Base-by-base conservation (phyloP, 2,329 filamentous ascomycete genomes). In the Aspergillus neoniger region DNA sequence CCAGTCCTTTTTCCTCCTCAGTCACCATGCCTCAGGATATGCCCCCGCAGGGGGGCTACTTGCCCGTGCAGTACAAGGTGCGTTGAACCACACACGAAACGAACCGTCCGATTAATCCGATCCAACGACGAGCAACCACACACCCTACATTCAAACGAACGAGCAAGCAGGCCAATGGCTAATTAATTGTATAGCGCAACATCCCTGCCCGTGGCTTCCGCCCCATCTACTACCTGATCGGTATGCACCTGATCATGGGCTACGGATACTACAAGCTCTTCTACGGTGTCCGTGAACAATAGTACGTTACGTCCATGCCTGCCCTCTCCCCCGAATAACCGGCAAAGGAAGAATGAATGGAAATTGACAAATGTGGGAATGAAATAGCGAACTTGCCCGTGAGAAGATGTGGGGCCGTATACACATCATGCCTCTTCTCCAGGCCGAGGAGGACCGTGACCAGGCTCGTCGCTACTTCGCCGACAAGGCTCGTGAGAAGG, bases 371-470 rank as follows among this genome's bases (percentile, higher is more conserved):
- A 36, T 2, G 12, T 10, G 32, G 32, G 5, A 36, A 36, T 25
- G 12, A 36, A 25, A 25, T 71, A 97, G 93, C 74, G 95, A 99
- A 80, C 88, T 96, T 68, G 91, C 88, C 65, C 91, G 95, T 71
- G 95, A 99, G 76, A 99, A 98, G 84, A 95, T 96, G 87, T 99
- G 95, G 95, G 87, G 91, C 63, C 90, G 95, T 75, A 96, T 99
- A 80, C 88, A 98, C 80, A 85, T 99, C 66, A 95, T 94, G 73
- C 95, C 95, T 60, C 82, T 96, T 65, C 87, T 99, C 65, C 94
- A 98, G 77, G 95, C 95, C 59, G 95, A 99, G 76, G 92, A 96
- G 79, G 95, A 99, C 82, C 89, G 95, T 63, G 95, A 99, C 80
- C 89, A 94, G 76, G 93, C 96, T 65, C 86, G 95, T 68, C 85